These are phyloP conservation scores for Metschnikowia shivogae DNA, from an alignment of 805 yeast genomes.

Conservation along the genomic window DNA sequence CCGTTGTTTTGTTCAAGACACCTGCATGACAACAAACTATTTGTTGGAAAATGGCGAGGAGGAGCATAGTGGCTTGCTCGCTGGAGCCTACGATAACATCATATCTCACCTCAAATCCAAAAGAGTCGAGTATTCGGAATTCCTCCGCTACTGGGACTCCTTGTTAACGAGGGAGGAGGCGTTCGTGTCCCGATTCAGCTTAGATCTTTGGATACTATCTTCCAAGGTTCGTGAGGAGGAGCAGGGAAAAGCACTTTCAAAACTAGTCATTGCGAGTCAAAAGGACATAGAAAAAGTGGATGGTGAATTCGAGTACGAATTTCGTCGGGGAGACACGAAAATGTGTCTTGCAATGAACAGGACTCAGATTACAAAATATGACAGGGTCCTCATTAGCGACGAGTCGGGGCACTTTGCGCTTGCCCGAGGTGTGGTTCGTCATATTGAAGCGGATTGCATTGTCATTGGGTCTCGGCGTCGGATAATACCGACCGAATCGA, in stretches of 20 bases:
- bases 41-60: conserved; percentile 56
- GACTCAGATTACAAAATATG: conserved; percentile 54
- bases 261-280: conserved; percentile 38
- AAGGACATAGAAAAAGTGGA: conserved; percentile 19
- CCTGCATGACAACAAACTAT: conserved; percentile 64
- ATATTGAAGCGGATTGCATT: conserved; percentile 41
- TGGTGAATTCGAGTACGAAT: conserved; percentile 42
- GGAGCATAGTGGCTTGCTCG: conserved; percentile 49
- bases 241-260: conserved; percentile 57
- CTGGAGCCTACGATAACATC: conserved; percentile 42
- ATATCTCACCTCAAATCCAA: conserved; percentile 47
- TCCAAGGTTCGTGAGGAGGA: conserved; percentile 54
- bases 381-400: conserved; percentile 71
- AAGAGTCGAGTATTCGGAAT: conserved; percentile 42
- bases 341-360: conserved; percentile 19
- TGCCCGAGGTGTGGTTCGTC: conserved; percentile 55
- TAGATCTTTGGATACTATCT: conserved; percentile 67
- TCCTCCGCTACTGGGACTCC: conserved; percentile 70
- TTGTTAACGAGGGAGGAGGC: conserved; percentile 73
- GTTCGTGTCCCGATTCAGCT: conserved; percentile 45
- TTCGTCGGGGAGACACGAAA: conserved; percentile 31
- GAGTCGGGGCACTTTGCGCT: conserved; percentile 74
- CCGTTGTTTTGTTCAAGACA: conserved; percentile 49
- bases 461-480: conserved; percentile 52
- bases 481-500: conserved; percentile 42